phyloP scores from a whole-genome alignment of 1,284 basidiomycete genomes.

The Heimioporus punctisporus region DNA sequence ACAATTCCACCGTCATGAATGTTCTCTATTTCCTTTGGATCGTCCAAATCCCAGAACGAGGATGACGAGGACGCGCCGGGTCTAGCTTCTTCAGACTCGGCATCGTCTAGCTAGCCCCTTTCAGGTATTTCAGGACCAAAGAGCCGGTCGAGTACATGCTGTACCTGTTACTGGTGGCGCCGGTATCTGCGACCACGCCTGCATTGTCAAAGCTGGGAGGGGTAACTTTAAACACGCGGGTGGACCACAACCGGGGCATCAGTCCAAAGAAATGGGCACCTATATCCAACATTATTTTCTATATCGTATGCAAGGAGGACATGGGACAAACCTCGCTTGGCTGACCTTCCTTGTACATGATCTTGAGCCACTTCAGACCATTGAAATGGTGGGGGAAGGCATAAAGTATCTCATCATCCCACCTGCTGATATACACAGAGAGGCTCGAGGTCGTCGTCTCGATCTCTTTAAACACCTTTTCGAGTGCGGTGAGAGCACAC shows the following conservation, averaged over 20 bases:
- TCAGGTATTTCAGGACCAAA: conserved; percentile 10
- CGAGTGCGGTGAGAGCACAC: conserved; percentile 25
- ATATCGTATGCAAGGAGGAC: neutral
- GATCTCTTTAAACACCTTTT: conserved; percentile 30
- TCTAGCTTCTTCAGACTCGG: conserved; percentile 21
- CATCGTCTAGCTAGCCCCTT: conserved; percentile 20
- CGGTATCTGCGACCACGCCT: conserved; percentile 5
- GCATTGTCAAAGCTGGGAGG: conserved; percentile 13
- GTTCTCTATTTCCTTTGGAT: no score
- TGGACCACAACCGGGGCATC: conserved; percentile 28
- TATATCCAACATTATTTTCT: conserved; percentile 33
- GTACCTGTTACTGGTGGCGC: conserved; percentile 12
- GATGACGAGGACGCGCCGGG: neutral
- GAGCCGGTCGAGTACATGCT: conserved; percentile 11
- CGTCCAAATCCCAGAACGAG: neutral
- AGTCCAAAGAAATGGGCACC: conserved; percentile 32
- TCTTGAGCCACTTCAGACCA: conserved; percentile 22
- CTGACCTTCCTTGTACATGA: conserved; percentile 31
- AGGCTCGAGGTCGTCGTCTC: conserved; percentile 22
- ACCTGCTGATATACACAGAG: conserved; percentile 29
- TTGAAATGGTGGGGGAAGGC: conserved; percentile 28
- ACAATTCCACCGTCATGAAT: no score
- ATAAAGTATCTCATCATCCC: conserved; percentile 32
- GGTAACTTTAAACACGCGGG: conserved; percentile 27
- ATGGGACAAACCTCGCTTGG: conserved; percentile 30